phyloP scores from a whole-genome alignment of 495 filamentous ascomycete species.

The Annulohypoxylon bovei region DNA sequence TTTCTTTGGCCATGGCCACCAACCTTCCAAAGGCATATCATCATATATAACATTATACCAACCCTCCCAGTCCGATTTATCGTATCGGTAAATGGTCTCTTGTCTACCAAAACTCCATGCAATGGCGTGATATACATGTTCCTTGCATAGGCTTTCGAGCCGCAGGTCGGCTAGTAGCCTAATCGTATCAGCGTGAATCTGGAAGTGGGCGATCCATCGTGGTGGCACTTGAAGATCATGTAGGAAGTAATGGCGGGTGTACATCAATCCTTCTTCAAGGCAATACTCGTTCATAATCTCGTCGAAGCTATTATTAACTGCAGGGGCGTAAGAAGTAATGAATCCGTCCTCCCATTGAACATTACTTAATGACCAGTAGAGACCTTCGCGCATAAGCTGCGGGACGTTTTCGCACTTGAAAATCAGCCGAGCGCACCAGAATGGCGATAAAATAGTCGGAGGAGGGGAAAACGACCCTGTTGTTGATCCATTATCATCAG shows the following conservation, averaged over 20 bases:
- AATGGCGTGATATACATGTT: background rate
- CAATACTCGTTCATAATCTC: background rate
- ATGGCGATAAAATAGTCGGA: no score
- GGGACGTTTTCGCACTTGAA: background rate
- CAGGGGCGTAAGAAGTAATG: background rate
- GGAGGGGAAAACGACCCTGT: no score
- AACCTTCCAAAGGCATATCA: background rate
- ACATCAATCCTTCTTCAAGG: background rate
- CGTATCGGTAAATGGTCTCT: background rate
- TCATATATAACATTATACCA: background rate
- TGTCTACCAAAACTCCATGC: background rate
- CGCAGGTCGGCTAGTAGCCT: background rate
- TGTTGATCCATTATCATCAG: background rate
- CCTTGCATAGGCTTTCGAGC: background rate
- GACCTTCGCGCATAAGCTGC: conserved; percentile 8
- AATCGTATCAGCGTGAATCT: background rate
- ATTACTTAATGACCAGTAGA: background rate
- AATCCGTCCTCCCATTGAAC: conserved; percentile 1
- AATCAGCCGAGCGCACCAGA: background rate
- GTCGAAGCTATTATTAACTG: no score
- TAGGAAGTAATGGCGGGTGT: background rate
- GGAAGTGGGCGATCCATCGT: background rate
- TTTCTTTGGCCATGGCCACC: background rate
- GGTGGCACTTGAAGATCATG: background rate
- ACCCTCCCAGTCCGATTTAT: background rate